These are phyloP conservation scores for Hepatocystis sp. DNA, from an alignment of 169 alveolate genomes.

Conservation along the genomic window DNA sequence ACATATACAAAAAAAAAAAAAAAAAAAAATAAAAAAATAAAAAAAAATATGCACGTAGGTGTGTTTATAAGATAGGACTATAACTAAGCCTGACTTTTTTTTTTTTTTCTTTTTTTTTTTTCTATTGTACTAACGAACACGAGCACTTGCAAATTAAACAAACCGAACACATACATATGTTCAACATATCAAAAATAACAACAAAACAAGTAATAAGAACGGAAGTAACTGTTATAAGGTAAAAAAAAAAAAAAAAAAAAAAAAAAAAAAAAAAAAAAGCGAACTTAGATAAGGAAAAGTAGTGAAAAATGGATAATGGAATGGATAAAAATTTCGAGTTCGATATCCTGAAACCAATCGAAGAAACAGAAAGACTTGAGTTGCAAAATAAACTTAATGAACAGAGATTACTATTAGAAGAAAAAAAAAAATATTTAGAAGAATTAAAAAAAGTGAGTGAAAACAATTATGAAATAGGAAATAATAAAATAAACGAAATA, in stretches of 20 bases:
- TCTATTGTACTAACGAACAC: background rate
- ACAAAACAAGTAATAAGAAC: no score
- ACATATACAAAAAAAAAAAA: no score
- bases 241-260: no score
- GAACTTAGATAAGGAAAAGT: background rate
- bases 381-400: slow-evolving; percentile 58
- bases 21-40: no score
- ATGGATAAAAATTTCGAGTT: background rate
- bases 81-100: background rate
- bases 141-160: no score
- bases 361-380: slow-evolving; percentile 42
- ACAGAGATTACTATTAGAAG: slow-evolving; percentile 52
- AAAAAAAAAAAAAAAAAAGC: background rate
- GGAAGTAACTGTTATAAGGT: no score
- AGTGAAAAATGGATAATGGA: background rate
- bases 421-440: slow-evolving; percentile 55
- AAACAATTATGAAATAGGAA: no score
- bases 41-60: background rate
- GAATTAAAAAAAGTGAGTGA: slow-evolving; percentile 18
- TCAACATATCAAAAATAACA: no score
- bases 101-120: slow-evolving; percentile 1
- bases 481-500: slow-evolving; percentile 4
- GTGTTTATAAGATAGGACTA: background rate
- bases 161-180: no score
- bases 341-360: slow-evolving; percentile 39